Evolutionary conservation across 1,284 basidiomycete genomes (phyloP).

Genomic region (Vanrija sp.): DNA sequence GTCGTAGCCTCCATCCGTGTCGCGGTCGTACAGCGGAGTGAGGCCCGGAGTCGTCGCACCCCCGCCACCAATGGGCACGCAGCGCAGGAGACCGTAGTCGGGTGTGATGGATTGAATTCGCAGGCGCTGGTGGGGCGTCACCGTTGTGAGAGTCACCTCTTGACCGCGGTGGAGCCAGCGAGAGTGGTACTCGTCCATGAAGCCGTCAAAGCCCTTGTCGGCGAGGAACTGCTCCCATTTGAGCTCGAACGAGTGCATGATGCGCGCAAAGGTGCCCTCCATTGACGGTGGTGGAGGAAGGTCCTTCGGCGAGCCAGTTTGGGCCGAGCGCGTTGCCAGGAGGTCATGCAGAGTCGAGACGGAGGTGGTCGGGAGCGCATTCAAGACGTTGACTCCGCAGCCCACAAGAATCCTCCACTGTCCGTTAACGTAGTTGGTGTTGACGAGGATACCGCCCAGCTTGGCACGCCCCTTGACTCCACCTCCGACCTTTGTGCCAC

Average conservation of each 20-base stretch:
- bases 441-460: conserved; percentile 87
- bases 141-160: conserved; percentile 73
- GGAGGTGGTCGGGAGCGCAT: conserved; percentile 76
- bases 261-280: conserved; percentile 70
- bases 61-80: conserved; percentile 58
- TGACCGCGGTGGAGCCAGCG: conserved; percentile 91
- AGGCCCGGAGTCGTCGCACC: conserved; percentile 37
- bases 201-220: conserved; percentile 66
- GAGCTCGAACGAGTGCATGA: conserved; percentile 72
- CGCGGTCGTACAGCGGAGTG: conserved; percentile 37
- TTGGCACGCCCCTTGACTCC: conserved; percentile 59
- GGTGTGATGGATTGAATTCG: conserved; percentile 81
- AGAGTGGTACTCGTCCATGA: conserved; percentile 71
- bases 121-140: conserved; percentile 63
- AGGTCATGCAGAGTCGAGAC: conserved; percentile 62
- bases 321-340: conserved; percentile 21
- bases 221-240: conserved; percentile 72
- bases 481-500: conserved; percentile 32
- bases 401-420: conserved; percentile 77
- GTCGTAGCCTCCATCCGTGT: conserved; percentile 34
- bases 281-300: conserved; percentile 56
- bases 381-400: conserved; percentile 84
- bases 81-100: conserved; percentile 82
- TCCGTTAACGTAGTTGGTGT: conserved; percentile 72
- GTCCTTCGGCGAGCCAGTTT: conserved; percentile 19